Percentiles rank a stretch among this genome's conserved stretches.
Conservation (phyloP, 2,329 filamentous ascomycete species). For the Metarhizium guizhouense region DNA sequence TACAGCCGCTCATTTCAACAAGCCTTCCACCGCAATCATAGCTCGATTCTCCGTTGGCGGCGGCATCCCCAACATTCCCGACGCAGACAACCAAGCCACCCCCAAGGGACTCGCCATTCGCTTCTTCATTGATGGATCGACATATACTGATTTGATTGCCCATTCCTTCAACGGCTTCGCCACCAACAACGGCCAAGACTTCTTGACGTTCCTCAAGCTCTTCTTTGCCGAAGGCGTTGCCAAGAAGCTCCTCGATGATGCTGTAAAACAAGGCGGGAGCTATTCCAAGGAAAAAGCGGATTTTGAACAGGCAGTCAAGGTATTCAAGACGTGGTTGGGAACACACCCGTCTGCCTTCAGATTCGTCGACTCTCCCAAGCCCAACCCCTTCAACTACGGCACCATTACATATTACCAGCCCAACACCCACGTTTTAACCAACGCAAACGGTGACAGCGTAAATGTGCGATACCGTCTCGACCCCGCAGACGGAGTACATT, state of each 20-base stretch:
- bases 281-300: background rate
- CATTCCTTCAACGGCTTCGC: background rate
- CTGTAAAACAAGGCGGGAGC: background rate
- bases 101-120: background rate
- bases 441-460: background rate
- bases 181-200: background rate
- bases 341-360: background rate
- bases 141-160: background rate
- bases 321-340: background rate
- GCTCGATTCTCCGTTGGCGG: slow-evolving; percentile 4
- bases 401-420: background rate
- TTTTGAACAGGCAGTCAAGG: background rate
- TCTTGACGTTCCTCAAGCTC: background rate
- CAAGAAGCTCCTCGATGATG: background rate
- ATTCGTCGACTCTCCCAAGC: background rate
- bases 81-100: background rate
- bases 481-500: background rate
- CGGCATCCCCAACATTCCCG: slow-evolving; percentile 2
- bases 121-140: background rate
- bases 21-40: slow-evolving; percentile 2
- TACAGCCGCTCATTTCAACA: slow-evolving; percentile 4
- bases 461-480: background rate
- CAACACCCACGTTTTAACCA: background rate
- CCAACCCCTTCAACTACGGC: background rate
- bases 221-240: background rate